A percentile compares a stretch with the other conserved stretches of the same genome.
phyloP scores from a whole-genome alignment of 371 early-diverging fungal species.

The Mortierella sp. region DNA sequence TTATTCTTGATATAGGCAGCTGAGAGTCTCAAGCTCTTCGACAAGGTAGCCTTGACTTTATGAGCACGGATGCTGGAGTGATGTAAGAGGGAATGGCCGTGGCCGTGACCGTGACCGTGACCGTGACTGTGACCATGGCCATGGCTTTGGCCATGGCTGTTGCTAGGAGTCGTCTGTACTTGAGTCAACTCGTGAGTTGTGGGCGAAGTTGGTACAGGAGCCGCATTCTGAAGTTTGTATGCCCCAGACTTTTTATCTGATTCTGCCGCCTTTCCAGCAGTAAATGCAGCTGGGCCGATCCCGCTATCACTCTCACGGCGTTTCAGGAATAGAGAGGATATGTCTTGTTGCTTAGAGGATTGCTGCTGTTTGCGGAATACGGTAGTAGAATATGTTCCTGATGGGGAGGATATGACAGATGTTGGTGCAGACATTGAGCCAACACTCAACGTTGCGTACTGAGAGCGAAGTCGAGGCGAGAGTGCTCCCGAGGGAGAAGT shows the following conservation, averaged over 20 bases:
- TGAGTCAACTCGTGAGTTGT: background rate
- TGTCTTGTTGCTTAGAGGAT: slow-evolving; percentile 24
- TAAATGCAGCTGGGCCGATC: slow-evolving; percentile 15
- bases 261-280: background rate
- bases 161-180: background rate
- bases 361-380: slow-evolving; percentile 13
- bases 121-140: background rate
- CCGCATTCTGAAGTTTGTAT: slow-evolving; percentile 23
- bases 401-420: slow-evolving; percentile 11
- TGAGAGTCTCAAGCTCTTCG: slow-evolving; percentile 46
- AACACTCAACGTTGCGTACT: background rate
- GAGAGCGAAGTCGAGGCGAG: slow-evolving; percentile 21
- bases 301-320: slow-evolving; percentile 40
- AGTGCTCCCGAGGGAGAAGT: background rate
- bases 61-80: slow-evolving; percentile 32
- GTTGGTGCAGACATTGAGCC: slow-evolving; percentile 19
- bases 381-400: slow-evolving; percentile 15
- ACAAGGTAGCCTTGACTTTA: slow-evolving; percentile 46
- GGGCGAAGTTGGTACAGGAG: slow-evolving; percentile 8
- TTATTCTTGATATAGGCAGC: slow-evolving; percentile 54
- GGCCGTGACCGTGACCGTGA: background rate
- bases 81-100: background rate
- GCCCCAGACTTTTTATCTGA: slow-evolving; percentile 1
- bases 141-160: background rate
- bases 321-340: slow-evolving; percentile 31